Conservation (phyloP, 768 basidiomycete genomes). For the Rhodocollybia butyracea region DNA sequence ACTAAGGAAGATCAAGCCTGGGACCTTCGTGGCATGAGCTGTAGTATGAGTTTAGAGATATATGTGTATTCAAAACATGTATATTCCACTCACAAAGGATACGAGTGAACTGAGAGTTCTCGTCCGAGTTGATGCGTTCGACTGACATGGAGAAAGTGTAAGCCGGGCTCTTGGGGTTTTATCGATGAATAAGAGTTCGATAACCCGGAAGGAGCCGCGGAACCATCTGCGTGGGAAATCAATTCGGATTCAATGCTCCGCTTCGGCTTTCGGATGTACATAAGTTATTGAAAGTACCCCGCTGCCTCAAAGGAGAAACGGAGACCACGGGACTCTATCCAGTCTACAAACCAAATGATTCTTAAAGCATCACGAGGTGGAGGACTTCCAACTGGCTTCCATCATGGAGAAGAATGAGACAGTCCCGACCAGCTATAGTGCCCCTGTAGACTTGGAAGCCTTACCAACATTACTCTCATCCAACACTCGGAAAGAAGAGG, state of each 20-base stretch:
- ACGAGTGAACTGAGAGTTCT: conserved; percentile 40
- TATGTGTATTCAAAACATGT: too few species aligned
- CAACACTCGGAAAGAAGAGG: not conserved
- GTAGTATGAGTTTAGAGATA: too few species aligned
- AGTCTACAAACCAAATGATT: not conserved
- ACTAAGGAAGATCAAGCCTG: conserved; percentile 58
- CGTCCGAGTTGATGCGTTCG: conserved; percentile 52
- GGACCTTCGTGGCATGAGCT: conserved; percentile 58
- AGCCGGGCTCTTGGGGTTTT: not conserved
- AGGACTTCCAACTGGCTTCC: not conserved
- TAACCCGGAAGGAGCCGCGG: too few species aligned
- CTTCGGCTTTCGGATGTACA: too few species aligned
- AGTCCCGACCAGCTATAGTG: not conserved
- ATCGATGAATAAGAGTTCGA: too few species aligned
- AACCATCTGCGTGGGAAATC: too few species aligned
- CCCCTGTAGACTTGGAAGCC: not conserved
- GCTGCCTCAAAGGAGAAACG: too few species aligned
- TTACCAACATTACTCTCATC: not conserved
- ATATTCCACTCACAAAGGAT: conserved; percentile 47
- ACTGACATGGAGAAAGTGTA: conserved; percentile 38
- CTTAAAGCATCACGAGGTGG: not conserved
- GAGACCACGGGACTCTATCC: not conserved
- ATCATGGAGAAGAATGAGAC: not conserved
- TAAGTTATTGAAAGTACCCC: too few species aligned
- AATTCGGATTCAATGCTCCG: too few species aligned